phyloP scores from a whole-genome alignment of 78 protist species.

The Dictyostelium purpureum region DNA sequence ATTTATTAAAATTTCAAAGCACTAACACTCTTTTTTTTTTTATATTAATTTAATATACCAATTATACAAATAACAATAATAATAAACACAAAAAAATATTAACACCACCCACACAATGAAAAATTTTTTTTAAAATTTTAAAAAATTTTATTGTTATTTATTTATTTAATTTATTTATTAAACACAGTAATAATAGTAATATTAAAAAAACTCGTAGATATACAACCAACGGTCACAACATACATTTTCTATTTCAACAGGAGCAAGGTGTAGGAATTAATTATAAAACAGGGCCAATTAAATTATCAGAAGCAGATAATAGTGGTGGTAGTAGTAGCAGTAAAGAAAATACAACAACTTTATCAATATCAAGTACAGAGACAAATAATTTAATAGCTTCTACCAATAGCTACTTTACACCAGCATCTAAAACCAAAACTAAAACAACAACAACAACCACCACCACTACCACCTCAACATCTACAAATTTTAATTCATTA shows the following conservation, averaged over 20 bases:
- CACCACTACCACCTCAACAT: background rate
- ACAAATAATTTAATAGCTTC: too few relatives aligned
- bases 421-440: background rate
- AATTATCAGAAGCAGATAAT: too few relatives aligned
- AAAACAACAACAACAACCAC: background rate
- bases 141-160: too few relatives aligned
- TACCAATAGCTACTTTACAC: background rate
- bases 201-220: slow-evolving; percentile 1
- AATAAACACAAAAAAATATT: too few relatives aligned
- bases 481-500: background rate
- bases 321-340: background rate
- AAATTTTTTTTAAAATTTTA: too few relatives aligned
- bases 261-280: background rate
- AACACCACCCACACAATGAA: too few relatives aligned
- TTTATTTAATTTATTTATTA: too few relatives aligned
- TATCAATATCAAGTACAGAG: too few relatives aligned
- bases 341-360: background rate
- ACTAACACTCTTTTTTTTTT: too few relatives aligned
- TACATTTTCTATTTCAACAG: background rate
- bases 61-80: too few relatives aligned
- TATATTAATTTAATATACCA: too few relatives aligned
- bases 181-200: background rate
- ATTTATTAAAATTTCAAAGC: too few relatives aligned
- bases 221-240: background rate
- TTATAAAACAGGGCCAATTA: background rate